Percentiles rank a stretch among this genome's conserved stretches.
These are phyloP conservation scores for Rhodotorula sp. DNA, from an alignment of 1,284 basidiomycete species.

Conservation along the genomic window DNA sequence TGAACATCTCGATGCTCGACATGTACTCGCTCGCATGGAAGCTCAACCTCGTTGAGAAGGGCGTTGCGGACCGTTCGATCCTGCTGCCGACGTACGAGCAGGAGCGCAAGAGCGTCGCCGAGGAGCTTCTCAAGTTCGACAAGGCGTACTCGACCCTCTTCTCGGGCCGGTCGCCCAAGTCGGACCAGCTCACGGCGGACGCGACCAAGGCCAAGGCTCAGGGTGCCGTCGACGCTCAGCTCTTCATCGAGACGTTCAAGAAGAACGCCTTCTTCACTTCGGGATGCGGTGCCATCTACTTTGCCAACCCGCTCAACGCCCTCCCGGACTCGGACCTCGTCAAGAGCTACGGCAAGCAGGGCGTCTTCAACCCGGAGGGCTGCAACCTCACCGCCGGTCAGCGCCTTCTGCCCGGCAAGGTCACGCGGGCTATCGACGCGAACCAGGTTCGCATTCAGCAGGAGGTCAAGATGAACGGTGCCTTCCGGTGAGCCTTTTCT, in stretches of 20 bases:
- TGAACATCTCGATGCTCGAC: conserved; percentile 53
- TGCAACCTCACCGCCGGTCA: conserved; percentile 40
- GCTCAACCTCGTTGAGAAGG: conserved; percentile 52
- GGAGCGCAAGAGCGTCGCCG: conserved; percentile 50
- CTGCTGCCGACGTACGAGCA: conserved; percentile 51
- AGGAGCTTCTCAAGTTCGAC: conserved; percentile 52
- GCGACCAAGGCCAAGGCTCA: conserved; percentile 32
- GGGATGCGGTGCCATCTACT: conserved; percentile 47
- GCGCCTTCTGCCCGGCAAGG: conserved; percentile 44
- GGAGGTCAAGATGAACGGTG: conserved; percentile 46
- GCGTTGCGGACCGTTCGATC: conserved; percentile 46
- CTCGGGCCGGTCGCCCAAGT: conserved; percentile 42
- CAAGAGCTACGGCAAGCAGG: conserved; percentile 34
- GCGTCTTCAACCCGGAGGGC: conserved; percentile 42
- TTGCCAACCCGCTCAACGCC: conserved; percentile 43
- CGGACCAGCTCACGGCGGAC: conserved; percentile 39
- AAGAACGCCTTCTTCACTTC: conserved; percentile 45
- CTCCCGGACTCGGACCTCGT: conserved; percentile 42
- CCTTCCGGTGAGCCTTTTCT: conserved; percentile 37
- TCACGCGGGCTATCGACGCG: conserved; percentile 44
- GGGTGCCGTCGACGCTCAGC: conserved; percentile 41
- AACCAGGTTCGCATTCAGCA: conserved; percentile 47
- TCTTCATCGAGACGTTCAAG: conserved; percentile 46
- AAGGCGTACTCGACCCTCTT: conserved; percentile 51
- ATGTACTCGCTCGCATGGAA: conserved; percentile 52